A percentile compares a stretch with the other conserved stretches of the same genome.
Evolutionary conservation across 1,284 basidiomycete genomes (phyloP).

Genomic region (Sparassis latifolia): DNA sequence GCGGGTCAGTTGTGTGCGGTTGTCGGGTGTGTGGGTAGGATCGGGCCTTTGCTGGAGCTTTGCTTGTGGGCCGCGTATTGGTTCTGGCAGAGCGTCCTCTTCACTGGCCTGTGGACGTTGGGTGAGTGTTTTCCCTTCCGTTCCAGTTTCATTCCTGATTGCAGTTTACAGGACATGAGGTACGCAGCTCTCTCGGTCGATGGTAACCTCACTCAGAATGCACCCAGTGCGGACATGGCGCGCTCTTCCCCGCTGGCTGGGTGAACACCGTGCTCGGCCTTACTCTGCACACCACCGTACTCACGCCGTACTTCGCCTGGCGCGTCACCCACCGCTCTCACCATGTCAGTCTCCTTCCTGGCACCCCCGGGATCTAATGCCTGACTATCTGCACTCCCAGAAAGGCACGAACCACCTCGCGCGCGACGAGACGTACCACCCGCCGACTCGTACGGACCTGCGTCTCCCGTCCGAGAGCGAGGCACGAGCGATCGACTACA

Average conservation of each 20-base stretch:
- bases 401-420: conserved; percentile 28
- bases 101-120: conserved; percentile 23
- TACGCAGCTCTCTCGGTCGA: conserved; percentile 4
- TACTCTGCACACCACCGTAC: conserved; percentile 31
- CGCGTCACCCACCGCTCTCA: conserved; percentile 41
- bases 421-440: conserved; percentile 31
- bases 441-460: conserved; percentile 23
- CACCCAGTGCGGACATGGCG: conserved; percentile 26
- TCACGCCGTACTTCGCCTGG: conserved; percentile 48
- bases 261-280: conserved; percentile 26
- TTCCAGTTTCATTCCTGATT: not conserved
- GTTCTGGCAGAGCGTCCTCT: conserved; percentile 24
- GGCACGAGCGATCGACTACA: conserved; percentile 27
- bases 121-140: conserved; percentile 12
- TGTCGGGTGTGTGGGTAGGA: not conserved
- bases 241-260: conserved; percentile 15
- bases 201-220: no score
- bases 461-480: conserved; percentile 23
- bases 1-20: not conserved
- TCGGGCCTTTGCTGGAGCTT: not conserved
- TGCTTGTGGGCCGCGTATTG: conserved; percentile 22
- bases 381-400: conserved; percentile 8
- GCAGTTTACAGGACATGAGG: conserved; percentile 18
- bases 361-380: not conserved
- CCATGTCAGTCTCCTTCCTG: conserved; percentile 14